A percentile compares a stretch with the other conserved stretches of the same genome.
phyloP scores from a whole-genome alignment of 306 rosid genomes.

The Cotoneaster glaucophyllus region DNA sequence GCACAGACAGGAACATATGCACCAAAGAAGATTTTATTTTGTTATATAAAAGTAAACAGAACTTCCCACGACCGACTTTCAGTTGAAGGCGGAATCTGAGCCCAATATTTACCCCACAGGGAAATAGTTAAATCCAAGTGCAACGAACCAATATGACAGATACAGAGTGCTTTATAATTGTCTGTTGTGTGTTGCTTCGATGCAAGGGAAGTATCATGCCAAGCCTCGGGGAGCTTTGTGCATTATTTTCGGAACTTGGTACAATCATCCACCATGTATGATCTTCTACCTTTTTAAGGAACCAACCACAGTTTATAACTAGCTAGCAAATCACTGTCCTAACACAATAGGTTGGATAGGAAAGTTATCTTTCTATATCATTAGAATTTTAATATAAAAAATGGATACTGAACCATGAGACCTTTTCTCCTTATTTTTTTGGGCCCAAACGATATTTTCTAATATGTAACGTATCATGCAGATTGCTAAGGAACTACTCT shows the following conservation, averaged over 20 bases:
- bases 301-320: neutral
- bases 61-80: neutral
- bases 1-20: conserved; percentile 6
- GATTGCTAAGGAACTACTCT: neutral
- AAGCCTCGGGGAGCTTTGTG: neutral
- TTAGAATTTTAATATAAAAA: no score
- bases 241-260: neutral
- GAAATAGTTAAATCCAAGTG: neutral
- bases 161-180: neutral
- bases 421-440: neutral
- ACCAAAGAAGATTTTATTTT: neutral
- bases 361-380: neutral
- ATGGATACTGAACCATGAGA: no score
- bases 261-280: neutral
- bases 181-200: neutral
- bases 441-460: neutral
- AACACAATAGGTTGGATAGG: neutral
- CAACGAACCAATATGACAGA: neutral
- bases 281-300: neutral
- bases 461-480: neutral
- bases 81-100: neutral
- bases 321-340: neutral
- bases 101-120: neutral
- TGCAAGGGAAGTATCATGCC: neutral
- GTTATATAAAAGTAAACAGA: no score